A percentile compares a stretch with the other conserved stretches of the same genome.
Evolutionary conservation across 495 filamentous ascomycete genomes (phyloP).

Genomic region (Penicillium crystallinum): DNA sequence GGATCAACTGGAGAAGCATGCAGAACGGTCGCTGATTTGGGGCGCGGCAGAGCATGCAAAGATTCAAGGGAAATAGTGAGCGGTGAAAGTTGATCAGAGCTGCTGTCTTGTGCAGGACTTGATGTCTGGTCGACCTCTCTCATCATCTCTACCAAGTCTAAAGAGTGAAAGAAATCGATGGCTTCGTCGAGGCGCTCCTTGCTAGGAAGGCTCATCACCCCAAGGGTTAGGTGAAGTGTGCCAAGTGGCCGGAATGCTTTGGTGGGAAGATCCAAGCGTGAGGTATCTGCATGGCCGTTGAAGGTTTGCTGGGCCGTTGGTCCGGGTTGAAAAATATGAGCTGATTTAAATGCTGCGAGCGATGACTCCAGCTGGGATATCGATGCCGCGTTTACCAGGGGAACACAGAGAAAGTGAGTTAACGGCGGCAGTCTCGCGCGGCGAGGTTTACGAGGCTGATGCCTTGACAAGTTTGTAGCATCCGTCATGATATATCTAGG

Average conservation of each 20-base stretch:
- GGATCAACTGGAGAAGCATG: conserved; percentile 54
- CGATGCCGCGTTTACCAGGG: conserved; percentile 61
- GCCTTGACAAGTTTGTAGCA: conserved; percentile 4
- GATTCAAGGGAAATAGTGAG: conserved; percentile 37
- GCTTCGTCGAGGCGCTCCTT: conserved; percentile 55
- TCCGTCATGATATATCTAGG: conserved; percentile 9
- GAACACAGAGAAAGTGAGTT: conserved; percentile 89
- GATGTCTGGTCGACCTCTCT: conserved; percentile 17
- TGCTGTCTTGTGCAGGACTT: not conserved
- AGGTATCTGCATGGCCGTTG: conserved; percentile 14
- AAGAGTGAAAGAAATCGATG: conserved; percentile 43
- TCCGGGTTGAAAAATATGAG: conserved; percentile 34
- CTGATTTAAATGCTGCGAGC: conserved; percentile 55
- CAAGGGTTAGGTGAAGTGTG: conserved; percentile 79
- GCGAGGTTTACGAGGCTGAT: conserved; percentile 1
- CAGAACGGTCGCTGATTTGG: conserved; percentile 44
- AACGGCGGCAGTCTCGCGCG: conserved; percentile 41
- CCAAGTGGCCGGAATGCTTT: conserved; percentile 71
- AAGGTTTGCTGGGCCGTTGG: conserved; percentile 6
- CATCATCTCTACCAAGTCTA: conserved; percentile 52
- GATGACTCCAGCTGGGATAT: conserved; percentile 57
- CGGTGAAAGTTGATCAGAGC: not conserved
- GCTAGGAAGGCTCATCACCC: conserved; percentile 72
- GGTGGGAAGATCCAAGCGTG: conserved; percentile 40
- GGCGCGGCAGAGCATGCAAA: conserved; percentile 29